Conservation (phyloP, 2,329 filamentous ascomycete species). For the Penicillium sp. region DNA sequence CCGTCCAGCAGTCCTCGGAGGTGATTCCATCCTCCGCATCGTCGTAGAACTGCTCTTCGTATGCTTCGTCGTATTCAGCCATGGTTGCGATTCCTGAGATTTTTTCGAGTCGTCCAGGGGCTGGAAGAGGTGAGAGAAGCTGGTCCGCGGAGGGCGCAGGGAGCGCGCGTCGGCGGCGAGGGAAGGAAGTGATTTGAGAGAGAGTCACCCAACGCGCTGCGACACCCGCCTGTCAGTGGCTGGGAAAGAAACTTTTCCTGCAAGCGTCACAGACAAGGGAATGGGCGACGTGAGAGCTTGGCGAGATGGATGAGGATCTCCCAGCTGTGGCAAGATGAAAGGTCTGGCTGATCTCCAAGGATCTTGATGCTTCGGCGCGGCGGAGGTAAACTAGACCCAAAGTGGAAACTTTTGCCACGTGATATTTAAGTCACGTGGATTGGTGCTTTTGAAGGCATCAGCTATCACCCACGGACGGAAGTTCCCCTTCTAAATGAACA, state of each 20-base stretch:
- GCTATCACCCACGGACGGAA: neutral
- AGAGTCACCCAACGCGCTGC: constrained; percentile 28
- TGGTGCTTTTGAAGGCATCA: neutral
- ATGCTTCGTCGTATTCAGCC: constrained; percentile 63
- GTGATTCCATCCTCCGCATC: constrained; percentile 76
- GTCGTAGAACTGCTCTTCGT: constrained; percentile 69
- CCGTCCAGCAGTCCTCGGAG: constrained; percentile 96
- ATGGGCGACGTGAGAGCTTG: constrained; percentile 28
- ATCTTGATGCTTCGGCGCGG: constrained; percentile 34
- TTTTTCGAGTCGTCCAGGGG: neutral
- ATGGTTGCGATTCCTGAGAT: constrained; percentile 40
- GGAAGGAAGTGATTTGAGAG: constrained; percentile 16
- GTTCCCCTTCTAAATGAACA: neutral
- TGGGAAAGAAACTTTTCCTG: constrained; percentile 10
- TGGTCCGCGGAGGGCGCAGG: constrained; percentile 20
- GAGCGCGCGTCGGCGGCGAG: constrained; percentile 25
- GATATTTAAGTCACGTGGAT: neutral
- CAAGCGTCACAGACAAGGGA: constrained; percentile 18
- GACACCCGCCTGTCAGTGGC: constrained; percentile 24
- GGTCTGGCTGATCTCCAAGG: constrained; percentile 27
- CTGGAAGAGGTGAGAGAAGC: constrained; percentile 1
- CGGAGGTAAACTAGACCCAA: constrained; percentile 23
- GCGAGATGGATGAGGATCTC: constrained; percentile 27
- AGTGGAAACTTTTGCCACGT: constrained; percentile 4
- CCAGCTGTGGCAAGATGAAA: constrained; percentile 32